These are phyloP conservation scores for Cylindrotheca fusiformis DNA, from an alignment of 108 stramenopile genomes.

Conservation along the genomic window DNA sequence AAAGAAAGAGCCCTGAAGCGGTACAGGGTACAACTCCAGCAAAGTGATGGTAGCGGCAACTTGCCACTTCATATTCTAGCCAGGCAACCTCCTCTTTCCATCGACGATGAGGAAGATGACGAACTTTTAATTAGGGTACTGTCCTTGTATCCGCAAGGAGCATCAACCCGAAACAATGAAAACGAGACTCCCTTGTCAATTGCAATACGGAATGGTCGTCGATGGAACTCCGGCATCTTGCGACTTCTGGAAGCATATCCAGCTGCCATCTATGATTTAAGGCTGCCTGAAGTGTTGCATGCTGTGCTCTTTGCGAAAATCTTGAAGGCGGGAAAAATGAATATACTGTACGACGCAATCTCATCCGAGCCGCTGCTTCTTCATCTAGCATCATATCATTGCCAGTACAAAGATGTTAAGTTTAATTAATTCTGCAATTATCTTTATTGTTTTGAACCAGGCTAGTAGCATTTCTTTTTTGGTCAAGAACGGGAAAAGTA, in stretches of 20 bases:
- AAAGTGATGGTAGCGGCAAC: conserved; percentile 13
- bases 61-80: conserved; percentile 24
- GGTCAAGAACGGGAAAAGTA: no score
- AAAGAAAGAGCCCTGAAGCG: conserved; percentile 11
- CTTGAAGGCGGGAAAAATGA: no score
- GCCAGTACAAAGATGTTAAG: no score
- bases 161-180: conserved; percentile 6
- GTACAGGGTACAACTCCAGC: neutral
- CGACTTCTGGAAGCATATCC: conserved; percentile 4
- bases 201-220: conserved; percentile 6
- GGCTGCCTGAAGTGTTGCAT: neutral
- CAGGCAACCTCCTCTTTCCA: conserved; percentile 1
- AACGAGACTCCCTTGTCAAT: conserved; percentile 3
- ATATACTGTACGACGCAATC: no score
- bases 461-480: no score
- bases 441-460: no score
- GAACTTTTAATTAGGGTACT: neutral
- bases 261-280: conserved; percentile 2
- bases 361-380: no score
- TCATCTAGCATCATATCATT: no score
- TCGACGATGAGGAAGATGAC: conserved; percentile 11
- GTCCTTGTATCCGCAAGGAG: conserved; percentile 4
- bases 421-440: no score
- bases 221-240: conserved; percentile 5
- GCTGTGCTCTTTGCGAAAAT: neutral